Evolutionary conservation across 148 eudicot genomes (phyloP).

Genomic region (Amaranthus hypochondriacus): DNA sequence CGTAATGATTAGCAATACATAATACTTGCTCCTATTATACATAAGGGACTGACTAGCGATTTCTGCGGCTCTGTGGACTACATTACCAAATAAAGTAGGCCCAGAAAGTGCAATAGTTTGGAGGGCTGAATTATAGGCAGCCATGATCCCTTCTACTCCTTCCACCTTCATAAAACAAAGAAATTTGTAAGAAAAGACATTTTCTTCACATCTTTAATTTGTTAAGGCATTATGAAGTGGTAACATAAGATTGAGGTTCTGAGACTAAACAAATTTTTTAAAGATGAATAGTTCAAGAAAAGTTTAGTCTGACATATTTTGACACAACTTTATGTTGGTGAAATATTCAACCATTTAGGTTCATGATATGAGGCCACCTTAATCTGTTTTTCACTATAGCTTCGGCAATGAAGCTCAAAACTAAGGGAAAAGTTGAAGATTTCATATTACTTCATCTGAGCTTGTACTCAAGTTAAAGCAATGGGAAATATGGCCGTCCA

Average conservation of each 20-base stretch:
- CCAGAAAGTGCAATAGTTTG: constrained; percentile 64
- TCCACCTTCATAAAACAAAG: constrained; percentile 43
- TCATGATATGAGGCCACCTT: neutral
- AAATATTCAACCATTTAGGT: neutral
- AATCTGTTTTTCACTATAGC: neutral
- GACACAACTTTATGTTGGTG: neutral
- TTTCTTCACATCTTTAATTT: neutral
- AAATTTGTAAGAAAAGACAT: neutral
- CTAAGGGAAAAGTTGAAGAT: neutral
- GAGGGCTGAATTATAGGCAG: constrained; percentile 62
- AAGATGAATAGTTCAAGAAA: neutral
- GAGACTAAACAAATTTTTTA: too few relatives aligned
- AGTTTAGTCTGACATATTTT: neutral
- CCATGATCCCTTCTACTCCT: constrained; percentile 94
- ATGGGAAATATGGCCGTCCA: constrained; percentile 56
- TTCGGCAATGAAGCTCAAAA: neutral
- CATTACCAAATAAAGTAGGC: constrained; percentile 81
- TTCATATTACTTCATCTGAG: constrained; percentile 33
- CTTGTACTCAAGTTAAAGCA: constrained; percentile 75
- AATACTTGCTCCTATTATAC: constrained; percentile 50
- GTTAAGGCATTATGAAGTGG: neutral
- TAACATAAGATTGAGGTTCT: too few relatives aligned
- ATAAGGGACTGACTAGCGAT: constrained; percentile 65
- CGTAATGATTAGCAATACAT: constrained; percentile 73
- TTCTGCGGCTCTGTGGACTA: constrained; percentile 70